These are phyloP conservation scores for Cercis canadensis DNA, from an alignment of 306 rosid species.

Conservation along the genomic window DNA sequence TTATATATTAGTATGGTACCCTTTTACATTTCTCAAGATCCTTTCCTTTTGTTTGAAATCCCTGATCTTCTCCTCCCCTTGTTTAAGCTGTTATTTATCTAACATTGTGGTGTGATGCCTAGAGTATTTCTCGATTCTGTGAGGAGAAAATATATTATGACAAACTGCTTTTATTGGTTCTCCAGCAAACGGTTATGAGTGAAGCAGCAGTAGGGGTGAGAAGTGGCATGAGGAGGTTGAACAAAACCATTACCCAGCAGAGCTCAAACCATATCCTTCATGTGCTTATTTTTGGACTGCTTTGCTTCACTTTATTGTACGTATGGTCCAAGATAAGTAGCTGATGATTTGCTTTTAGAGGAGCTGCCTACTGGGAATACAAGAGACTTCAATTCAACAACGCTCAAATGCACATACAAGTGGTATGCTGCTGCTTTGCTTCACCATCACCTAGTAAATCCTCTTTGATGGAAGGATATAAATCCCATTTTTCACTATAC, in stretches of 20 bases:
- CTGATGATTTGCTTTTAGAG: no score
- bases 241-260: constrained; percentile 28
- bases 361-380: no score
- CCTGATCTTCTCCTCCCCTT: not conserved
- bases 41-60: not conserved
- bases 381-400: no score
- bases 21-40: not conserved
- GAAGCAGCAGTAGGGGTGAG: constrained; percentile 47
- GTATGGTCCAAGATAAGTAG: constrained; percentile 37
- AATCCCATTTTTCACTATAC: no score
- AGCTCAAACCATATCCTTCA: constrained; percentile 40
- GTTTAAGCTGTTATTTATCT: not conserved
- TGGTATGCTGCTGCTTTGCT: no score
- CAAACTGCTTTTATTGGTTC: constrained; percentile 23
- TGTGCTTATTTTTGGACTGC: constrained; percentile 40
- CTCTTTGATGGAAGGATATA: no score
- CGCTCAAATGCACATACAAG: no score
- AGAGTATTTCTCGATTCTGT: not conserved
- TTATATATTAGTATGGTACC: not conserved
- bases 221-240: constrained; percentile 45
- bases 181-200: constrained; percentile 45
- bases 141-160: constrained; percentile 6
- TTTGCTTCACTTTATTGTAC: constrained; percentile 39
- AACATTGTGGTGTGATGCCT: not conserved
- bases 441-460: no score